Percentiles rank a stretch among this genome's conserved stretches.
Conservation (phyloP, 371 early-diverging fungal genomes). For the Lichtheimia ramosa region DNA sequence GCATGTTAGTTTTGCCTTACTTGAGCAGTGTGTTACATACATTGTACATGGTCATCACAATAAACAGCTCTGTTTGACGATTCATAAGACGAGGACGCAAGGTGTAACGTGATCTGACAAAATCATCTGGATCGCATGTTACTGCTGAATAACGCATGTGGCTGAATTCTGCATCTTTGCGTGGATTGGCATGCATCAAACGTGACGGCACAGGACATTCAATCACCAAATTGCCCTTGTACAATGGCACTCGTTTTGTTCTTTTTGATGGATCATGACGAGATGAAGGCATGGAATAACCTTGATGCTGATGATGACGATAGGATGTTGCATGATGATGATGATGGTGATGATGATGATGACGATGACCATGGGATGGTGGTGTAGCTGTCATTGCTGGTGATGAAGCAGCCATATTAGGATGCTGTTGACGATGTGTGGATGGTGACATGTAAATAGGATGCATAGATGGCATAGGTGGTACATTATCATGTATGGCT, state of each 20-base stretch:
- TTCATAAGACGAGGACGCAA: constrained; percentile 47
- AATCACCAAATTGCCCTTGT: constrained; percentile 55
- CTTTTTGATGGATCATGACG: neutral
- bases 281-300: too few species aligned
- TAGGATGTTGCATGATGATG: neutral
- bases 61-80: constrained; percentile 62
- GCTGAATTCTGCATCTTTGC: constrained; percentile 60
- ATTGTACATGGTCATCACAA: constrained; percentile 75
- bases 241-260: constrained; percentile 51
- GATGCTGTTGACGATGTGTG: neutral
- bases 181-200: constrained; percentile 37
- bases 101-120: constrained; percentile 41
- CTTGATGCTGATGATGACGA: neutral
- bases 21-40: constrained; percentile 11
- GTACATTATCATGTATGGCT: constrained; percentile 4
- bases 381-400: neutral
- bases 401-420: neutral
- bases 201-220: constrained; percentile 54
- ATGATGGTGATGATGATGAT: neutral
- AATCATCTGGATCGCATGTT: constrained; percentile 64
- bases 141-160: constrained; percentile 75
- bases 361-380: neutral
- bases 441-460: neutral
- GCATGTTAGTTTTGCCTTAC: neutral
- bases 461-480: constrained; percentile 8